phyloP scores from a whole-genome alignment of 202 grass and related monocot species.

The Panicum hallii region DNA sequence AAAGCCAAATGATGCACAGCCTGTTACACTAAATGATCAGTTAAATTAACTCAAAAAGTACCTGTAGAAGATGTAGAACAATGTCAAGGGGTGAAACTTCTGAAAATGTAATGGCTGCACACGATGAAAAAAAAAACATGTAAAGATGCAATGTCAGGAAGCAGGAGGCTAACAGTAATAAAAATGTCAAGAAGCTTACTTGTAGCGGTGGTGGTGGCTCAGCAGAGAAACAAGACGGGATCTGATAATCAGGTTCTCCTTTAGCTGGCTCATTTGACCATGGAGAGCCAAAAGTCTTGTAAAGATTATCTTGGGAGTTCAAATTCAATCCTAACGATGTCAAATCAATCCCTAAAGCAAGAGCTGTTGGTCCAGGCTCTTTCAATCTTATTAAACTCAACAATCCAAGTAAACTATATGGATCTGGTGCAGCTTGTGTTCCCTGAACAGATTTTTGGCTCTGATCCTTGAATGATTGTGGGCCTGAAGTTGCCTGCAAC shows the following conservation, averaged over 20 bases:
- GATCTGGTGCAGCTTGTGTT: slow-evolving; percentile 54
- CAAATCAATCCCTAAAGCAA: slow-evolving; percentile 94
- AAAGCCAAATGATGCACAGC: slow-evolving; percentile 40
- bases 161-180: slow-evolving; percentile 10
- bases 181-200: slow-evolving; percentile 55
- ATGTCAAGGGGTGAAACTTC: slow-evolving; percentile 74
- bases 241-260: slow-evolving; percentile 83
- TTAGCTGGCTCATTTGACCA: slow-evolving; percentile 78
- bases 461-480: slow-evolving; percentile 69
- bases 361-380: slow-evolving; percentile 75
- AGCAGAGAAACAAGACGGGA: slow-evolving; percentile 76
- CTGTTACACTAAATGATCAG: slow-evolving; percentile 40
- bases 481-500: slow-evolving; percentile 63
- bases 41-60: slow-evolving; percentile 48
- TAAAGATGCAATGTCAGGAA: slow-evolving; percentile 28
- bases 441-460: slow-evolving; percentile 71
- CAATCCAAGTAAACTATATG: slow-evolving; percentile 76
- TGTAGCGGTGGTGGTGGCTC: slow-evolving; percentile 77
- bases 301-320: slow-evolving; percentile 84
- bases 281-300: slow-evolving; percentile 95
- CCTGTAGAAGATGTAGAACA: slow-evolving; percentile 99
- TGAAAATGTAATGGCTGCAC: slow-evolving; percentile 74
- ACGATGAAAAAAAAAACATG: slow-evolving; percentile 23
- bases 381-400: slow-evolving; percentile 76
- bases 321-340: slow-evolving; percentile 85